Evolutionary conservation across 169 alveolate genomes (phyloP), one percentile per base, ranked within the genome.

Genomic region (Amoebophrya sp.): DNA sequence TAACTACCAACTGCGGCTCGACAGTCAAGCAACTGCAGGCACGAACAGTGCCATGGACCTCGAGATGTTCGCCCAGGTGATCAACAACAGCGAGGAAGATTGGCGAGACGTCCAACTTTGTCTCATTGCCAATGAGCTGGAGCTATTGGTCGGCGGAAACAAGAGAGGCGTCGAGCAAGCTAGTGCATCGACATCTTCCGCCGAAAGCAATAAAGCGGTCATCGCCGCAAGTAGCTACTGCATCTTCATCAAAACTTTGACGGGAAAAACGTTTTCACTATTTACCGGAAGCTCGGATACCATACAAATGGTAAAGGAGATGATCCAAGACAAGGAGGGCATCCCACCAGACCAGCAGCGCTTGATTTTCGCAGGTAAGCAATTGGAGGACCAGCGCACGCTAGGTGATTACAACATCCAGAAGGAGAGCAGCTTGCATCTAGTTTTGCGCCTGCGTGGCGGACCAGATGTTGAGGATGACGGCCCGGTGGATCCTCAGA

Each of bases 281-380:
- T 99, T 97, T 92, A 99, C 97, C 38, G 99, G 96, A 93, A 97
- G 98, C 93, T 95, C 98, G 40, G 99, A 98, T 93, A 97, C 99
- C 39, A 98, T 98, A 94, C 99, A 98, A 90, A 97, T 96, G 94
- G 99, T 98, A 47, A 98, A 98, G 96, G 99, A 99, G 83, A 66
- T 2, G 35, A 25, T 66, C 88, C 88, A 66, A 25, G 88, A 66
- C 35, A 66, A 66, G 35, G 95, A 94, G 77, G 95, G 95, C 66
- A 98, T 98, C 93, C 99, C 99, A 32, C 99, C 99, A 33, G 99
- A 98, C 96, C 99, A 98, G 96, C 99, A 98, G 95, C 97, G 99
- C 94, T 95, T 98, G 92, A 98, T 98, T 95, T 98, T 98, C 94
- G 99, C 99, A 29, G 99, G 99, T 92, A 98, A 99, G 95, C 99